These are phyloP conservation scores for Corchorus olitorius DNA, from an alignment of 345 rosid species.

Conservation along the genomic window DNA sequence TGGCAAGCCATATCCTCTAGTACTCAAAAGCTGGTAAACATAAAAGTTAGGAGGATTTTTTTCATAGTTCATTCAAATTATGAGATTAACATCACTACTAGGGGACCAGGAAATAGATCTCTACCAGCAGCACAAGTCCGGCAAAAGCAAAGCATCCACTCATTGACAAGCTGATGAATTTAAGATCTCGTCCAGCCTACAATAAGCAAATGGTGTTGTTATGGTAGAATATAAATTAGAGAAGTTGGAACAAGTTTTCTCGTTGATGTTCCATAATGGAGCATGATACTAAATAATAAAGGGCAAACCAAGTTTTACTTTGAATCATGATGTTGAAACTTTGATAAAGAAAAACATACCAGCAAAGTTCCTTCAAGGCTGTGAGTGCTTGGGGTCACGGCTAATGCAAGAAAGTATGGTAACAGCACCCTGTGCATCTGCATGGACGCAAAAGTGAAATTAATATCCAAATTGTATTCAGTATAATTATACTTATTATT, in stretches of 20 bases:
- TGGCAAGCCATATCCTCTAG: constrained; percentile 46
- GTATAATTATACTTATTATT: not conserved
- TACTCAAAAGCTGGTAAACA: constrained; percentile 37
- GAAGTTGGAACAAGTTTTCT: not conserved
- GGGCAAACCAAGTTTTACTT: constrained; percentile 9
- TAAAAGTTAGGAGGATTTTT: not conserved
- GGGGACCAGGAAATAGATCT: not conserved
- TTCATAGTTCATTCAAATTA: not conserved
- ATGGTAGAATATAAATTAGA: constrained; percentile 10
- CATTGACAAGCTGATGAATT: constrained; percentile 68
- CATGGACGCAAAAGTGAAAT: constrained; percentile 21
- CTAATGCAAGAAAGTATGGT: constrained; percentile 68
- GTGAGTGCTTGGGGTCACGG: constrained; percentile 66
- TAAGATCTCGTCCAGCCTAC: constrained; percentile 89
- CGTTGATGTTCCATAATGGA: not conserved
- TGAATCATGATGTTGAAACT: not conserved
- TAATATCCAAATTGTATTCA: not conserved
- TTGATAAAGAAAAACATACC: constrained; percentile 38
- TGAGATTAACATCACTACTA: not conserved
- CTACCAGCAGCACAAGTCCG: constrained; percentile 61
- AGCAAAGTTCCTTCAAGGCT: constrained; percentile 86
- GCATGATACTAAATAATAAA: not conserved
- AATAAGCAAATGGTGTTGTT: constrained; percentile 15
- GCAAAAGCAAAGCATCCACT: constrained; percentile 65
- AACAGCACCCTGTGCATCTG: constrained; percentile 89